Conservation (phyloP, 1,284 basidiomycete species). For the Microbotryomycetes sp. region DNA sequence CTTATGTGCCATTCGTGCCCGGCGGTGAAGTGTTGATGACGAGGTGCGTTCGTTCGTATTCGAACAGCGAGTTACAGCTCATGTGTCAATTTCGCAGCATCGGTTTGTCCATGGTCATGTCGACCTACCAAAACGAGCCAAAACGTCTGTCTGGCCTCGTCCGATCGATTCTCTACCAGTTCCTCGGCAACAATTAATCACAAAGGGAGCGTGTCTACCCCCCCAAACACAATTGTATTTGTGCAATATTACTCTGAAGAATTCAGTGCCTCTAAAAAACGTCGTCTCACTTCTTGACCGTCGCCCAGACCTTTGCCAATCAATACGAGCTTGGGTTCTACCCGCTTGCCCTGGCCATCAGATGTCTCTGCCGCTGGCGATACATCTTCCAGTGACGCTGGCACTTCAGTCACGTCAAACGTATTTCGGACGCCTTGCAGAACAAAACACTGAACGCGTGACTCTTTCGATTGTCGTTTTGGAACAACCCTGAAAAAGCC, state of each 20-base stretch:
- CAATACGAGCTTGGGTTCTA: constrained; percentile 60
- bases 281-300: neutral
- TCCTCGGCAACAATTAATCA: constrained; percentile 78
- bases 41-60: constrained; percentile 40
- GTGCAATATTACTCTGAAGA: neutral
- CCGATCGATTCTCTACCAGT: constrained; percentile 72
- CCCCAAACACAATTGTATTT: no score
- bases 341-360: constrained; percentile 6
- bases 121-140: constrained; percentile 71
- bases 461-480: neutral
- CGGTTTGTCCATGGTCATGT: constrained; percentile 90
- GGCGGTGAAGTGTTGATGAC: constrained; percentile 61
- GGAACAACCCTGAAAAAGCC: constrained; percentile 53
- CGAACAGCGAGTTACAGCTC: constrained; percentile 6
- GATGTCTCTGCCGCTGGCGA: neutral
- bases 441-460: constrained; percentile 49
- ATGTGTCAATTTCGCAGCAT: constrained; percentile 47
- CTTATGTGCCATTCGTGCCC: constrained; percentile 60
- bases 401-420: constrained; percentile 60
- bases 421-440: constrained; percentile 79
- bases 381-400: constrained; percentile 32
- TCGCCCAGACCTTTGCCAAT: constrained; percentile 69
- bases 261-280: constrained; percentile 2
- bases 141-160: constrained; percentile 81
- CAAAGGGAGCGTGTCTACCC: neutral